Evolutionary conservation across 2,329 filamentous ascomycete species (phyloP), one percentile per base, ranked within the genome.

Genomic region (Apiospora hydei): DNA sequence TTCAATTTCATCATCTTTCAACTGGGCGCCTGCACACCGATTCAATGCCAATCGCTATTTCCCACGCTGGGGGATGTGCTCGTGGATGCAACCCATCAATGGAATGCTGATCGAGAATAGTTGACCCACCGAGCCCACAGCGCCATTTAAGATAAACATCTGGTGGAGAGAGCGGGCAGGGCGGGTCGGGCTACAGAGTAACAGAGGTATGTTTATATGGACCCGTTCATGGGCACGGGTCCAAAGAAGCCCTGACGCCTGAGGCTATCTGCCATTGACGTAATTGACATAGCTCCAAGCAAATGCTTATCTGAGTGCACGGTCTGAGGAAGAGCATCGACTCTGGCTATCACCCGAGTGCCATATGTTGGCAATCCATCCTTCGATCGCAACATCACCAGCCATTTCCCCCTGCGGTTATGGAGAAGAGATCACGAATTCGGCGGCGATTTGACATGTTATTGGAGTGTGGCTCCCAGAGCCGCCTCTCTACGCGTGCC

Each of bases 31-130:
- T 43, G 13, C 51, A 71, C 72, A 71, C 57, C 30, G 44, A 68
- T 73, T 57, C 51, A 57, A 66, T 66, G 73, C 70, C 73, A 75
- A 75, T 75, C 74, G 44, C 69, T 57, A 74, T 74, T 74, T 76
- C 72, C 73, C 73, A 46, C 67, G 67, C 38, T 38, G 57, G 70
- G 57, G 57, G 57, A 64, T 64, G 57, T n/a, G 57, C 34, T 41
- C 30, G 41, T 72, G 75, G 57, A 41, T 41, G 57, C 57, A 13
- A 64, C 57, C 57, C 21, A 64, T 30, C 26, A 30, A 30, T 5
- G 57, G 57, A 64, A 64, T 64, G 57, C n/a, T 64, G 57, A 64
- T 64, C 34, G 21, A 38, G 10, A 64, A 64, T 38, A 64, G 21
- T 41, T 38, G 57, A 41, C 57, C 57, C 57, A 61, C 51, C 57